Base-by-base conservation (phyloP, 2,329 filamentous ascomycete species). In the Talaromyces islandicus region DNA sequence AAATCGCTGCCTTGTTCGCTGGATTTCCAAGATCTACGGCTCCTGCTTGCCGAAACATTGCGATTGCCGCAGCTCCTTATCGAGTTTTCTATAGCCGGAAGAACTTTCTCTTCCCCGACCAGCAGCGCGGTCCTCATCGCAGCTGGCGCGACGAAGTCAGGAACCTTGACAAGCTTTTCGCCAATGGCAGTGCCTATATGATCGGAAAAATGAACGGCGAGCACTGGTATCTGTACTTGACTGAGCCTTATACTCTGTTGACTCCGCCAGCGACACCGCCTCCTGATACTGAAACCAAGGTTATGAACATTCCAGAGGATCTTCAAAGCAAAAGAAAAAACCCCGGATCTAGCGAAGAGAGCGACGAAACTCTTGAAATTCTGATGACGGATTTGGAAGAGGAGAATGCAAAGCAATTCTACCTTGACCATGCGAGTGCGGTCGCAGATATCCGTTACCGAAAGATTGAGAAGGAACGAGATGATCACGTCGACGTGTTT, bases 181-280 rank as follows among this genome's bases (percentile, higher is more conserved):
- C 89, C 63, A 88, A 90, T 60, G 94, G 94, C 59, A 97, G 93
- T 75, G 94, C 94, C 56, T 99, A 99, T 77, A 96, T 97, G 92
- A 95, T 99, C 66, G 94, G 94, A 71, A 97, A 97, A 80, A 97
- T 97, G 93, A 99, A 99, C 68, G 93, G 94, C 61, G 94, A 99
- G 75, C 94, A 99, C 70, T 99, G 94, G 94, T 97, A 97, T 74
- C 81, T 99, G 59, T 99, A 99, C 79, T 88, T 97, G 69, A 97
- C 94, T 12, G 91, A 91, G 56, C 93, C 94, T 19, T 88, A 89
- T 72, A 88, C 85, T 54, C 80, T 85, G 58, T 81, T 95, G 65
- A 96, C 92, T 0, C 92, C 92, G 5, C 92, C 93, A 60, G 82
- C 87, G 30, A 96, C 90, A 11, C 92, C 93, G 6, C 69, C 70